phyloP scores from a whole-genome alignment of 192 early-diverging fungal genomes.

The Allomyces macrogynus region DNA sequence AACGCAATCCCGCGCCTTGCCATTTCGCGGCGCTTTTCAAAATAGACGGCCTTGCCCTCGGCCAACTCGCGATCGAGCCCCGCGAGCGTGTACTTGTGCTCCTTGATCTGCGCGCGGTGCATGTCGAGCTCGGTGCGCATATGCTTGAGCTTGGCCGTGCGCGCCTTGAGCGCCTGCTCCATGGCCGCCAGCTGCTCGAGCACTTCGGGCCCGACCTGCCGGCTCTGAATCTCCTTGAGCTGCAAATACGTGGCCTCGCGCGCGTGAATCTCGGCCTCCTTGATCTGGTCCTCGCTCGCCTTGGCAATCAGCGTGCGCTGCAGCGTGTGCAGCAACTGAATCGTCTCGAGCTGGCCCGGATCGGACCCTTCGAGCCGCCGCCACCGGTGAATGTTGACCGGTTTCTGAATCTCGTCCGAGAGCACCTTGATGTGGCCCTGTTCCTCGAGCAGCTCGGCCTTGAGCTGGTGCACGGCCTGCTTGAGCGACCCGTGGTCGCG shows the following conservation, averaged over 20 bases:
- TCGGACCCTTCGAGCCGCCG: constrained; percentile 36
- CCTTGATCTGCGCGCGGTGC: constrained; percentile 31
- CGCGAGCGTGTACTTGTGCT: constrained; percentile 22
- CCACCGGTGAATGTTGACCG: constrained; percentile 45
- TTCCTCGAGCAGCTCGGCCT: constrained; percentile 17
- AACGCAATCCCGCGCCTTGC: too few species aligned
- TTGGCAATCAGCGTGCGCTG: constrained; percentile 37
- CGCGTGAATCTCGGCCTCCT: constrained; percentile 23
- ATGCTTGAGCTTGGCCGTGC: constrained; percentile 26
- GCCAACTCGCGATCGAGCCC: constrained; percentile 17
- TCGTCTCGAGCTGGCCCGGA: constrained; percentile 32
- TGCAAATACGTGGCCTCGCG: constrained; percentile 34
- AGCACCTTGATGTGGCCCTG: constrained; percentile 32
- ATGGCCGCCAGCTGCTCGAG: constrained; percentile 34
- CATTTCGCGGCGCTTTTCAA: neutral
- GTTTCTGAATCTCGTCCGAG: constrained; percentile 34
- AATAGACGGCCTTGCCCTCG: neutral
- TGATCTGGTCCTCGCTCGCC: constrained; percentile 25
- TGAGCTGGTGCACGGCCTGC: constrained; percentile 10
- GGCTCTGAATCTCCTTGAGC: constrained; percentile 28
- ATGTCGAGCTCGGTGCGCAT: constrained; percentile 40
- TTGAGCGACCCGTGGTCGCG: constrained; percentile 6
- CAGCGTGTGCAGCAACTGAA: constrained; percentile 33
- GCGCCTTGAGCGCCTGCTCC: constrained; percentile 31
- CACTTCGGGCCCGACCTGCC: constrained; percentile 37